Base-by-base conservation (phyloP, 768 basidiomycete species). In the Crucibulum laeve region DNA sequence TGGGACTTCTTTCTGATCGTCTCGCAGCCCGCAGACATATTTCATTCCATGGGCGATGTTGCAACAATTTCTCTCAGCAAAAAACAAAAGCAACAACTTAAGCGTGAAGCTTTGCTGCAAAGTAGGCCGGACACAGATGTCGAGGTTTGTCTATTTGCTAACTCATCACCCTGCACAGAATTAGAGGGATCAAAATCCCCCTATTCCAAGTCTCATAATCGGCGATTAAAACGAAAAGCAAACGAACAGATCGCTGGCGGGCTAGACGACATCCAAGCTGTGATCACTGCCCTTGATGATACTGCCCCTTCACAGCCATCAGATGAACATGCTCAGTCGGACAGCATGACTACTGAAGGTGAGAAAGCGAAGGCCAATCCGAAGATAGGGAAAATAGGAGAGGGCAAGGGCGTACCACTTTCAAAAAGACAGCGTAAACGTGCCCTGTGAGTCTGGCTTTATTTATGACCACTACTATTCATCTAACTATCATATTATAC, bases 191-290 rank as follows among this genome's bases (percentile, higher is more conserved):
- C 70, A 4, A 64, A 61, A 28, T 63, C 70, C 1, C 79, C 79
- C 15, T 80, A 84, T 55, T 89, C 87, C 0, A 89, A 82, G 60
- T 83, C 80, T 15, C 87, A 89, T 55, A 67, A 63, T 34, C 77
- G 86, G 18, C 79, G 87, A 23, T 53, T 83, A 55, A 88, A 87
- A 56, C 79, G 79, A 52, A 87, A 79, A 55, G 79, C 74, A 38
- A 80, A 73, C 43, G 80, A 82, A 54, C 74, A 82, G 52, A 51
- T 81, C 17, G 76, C 67, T 1, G 70, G 71, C 40, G 74, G 75
- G 7, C 58, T 81, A 42, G 60, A 65, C 25, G 74, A 75, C 22
- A 72, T 82, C 33, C 69, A 76, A 46, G 62, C 61, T 5, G 82
- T 72, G n/a, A 69, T 87, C 48, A 68, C 72, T 22, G 68, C 74